Base-by-base conservation (phyloP, 441 rosid species). In the Melastoma candidum region DNA sequence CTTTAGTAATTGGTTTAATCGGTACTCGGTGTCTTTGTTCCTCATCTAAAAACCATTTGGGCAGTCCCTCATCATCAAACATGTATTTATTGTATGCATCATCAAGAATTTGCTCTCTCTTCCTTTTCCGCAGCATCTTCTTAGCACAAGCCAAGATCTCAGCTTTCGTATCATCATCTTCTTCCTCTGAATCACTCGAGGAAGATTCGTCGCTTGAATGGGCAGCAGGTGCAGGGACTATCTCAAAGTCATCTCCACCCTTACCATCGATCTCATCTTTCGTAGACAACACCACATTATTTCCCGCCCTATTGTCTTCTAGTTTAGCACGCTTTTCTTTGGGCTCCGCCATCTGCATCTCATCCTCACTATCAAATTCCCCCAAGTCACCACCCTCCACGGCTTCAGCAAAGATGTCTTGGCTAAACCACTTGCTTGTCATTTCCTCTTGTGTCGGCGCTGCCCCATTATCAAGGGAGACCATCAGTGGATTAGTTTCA, bases 101-200 rank as follows among this genome's bases (percentile, higher is more conserved):
- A 58, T 90, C 95, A 5, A 90, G 81, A 44, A 90, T 80, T 55
- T 80, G 67, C 68, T 83, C 93, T 59, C 98, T 80, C 52, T 66
- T 81, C 72, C 85, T 90, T 74, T 90, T 90, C 74, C 87, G 80
- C 60, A 88, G 70, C 97, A 92, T 88, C 71, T 86, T 86, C 79
- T 93, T 88, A 26, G 92, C 95, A 58, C 71, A 84, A 17, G 98
- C 95, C 77, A 93, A 71, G 64, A 88, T 72, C 75, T 93, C 95
- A 4, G 98, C 97, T 64, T 88, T 93, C 39, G 82, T 44, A 7
- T 82, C 75, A 36, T 71, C 70, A 45, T 75, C 81, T 32, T 36
- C 47, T 4, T 73, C 87, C 7, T 80, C 90, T 0, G 85, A 80
- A 25, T 84, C 95, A 52, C 88, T 89, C 12, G 85, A 78, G 47